Evolutionary conservation across 345 rosid species (phyloP), one percentile per base, ranked within the genome.

Genomic region (Eucalyptus albens): DNA sequence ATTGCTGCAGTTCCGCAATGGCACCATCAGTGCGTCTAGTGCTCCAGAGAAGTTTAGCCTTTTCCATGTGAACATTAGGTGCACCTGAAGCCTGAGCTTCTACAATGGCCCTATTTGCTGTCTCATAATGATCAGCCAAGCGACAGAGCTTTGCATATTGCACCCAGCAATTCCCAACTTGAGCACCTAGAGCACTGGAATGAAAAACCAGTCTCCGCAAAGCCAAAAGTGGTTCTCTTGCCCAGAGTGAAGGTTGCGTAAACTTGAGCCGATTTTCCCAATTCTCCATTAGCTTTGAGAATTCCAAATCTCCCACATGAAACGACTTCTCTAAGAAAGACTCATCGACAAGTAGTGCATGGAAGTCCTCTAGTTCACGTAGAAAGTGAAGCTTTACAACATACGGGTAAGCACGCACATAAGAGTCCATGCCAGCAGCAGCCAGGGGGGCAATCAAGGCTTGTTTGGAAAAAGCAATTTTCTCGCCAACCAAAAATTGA

Each of bases 361-460:
- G 95, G 89, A 97, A 97, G 89, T 96, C 99, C 91, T 97, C 99
- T 90, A 97, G 93, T 93, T 97, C 99, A 89, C 94, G 92, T 37
- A 97, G 93, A 92, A 97, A 90, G 95, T 97, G 99, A 90, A 97
- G 99, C 91, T 97, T 97, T 86, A 96, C 99, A 87, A 95, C 94
- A 92, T 94, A 94, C 31, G 99, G 99, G 92, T 97, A 97, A 88
- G 99, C 99, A 89, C 99, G 95, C 53, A 92, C 92, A 87, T 96
- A 97, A 50, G 99, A 97, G 91, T 97, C 99, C 99, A 97, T 97
- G 90, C 99, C 99, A 37, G 99, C 99, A 89, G 99, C 99, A 92
- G 99, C 99, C 91, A 97, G 94, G 91, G 99, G 99, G 91, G 99
- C 99, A 94, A 97, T 97, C 42, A 97, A 93, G 89, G 97, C 95